phyloP scores from a whole-genome alignment of 2,329 filamentous ascomycete species.

The Ceratocystis huliohia region DNA sequence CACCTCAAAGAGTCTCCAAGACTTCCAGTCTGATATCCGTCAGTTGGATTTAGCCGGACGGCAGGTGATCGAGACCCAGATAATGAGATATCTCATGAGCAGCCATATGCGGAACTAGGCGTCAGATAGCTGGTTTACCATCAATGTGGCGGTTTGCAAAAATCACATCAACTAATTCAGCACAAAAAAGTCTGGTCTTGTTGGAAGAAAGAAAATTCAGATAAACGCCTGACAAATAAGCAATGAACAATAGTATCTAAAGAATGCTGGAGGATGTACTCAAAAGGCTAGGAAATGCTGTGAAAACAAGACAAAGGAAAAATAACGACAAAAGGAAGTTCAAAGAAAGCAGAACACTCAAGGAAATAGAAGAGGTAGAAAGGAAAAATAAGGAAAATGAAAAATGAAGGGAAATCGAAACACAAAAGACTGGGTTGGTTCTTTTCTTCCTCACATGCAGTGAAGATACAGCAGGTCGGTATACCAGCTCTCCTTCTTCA shows the following conservation, averaged over 20 bases:
- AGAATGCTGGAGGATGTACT: background rate
- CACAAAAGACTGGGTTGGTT: background rate
- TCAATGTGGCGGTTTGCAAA: no score
- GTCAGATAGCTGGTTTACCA: no score
- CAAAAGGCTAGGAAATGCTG: background rate
- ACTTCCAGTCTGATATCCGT: no score
- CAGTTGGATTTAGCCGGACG: no score
- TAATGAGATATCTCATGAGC: no score
- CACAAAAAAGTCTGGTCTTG: no score
- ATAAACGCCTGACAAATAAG: no score
- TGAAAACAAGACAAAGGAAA: background rate
- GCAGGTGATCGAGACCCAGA: no score
- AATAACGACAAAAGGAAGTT: background rate
- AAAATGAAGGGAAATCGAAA: background rate
- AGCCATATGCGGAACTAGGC: no score
- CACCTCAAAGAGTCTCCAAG: no score
- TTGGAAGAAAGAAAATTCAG: no score
- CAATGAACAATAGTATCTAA: background rate
- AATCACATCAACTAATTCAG: no score
- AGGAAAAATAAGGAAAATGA: background rate
- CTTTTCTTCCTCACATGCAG: conserved; percentile 1
- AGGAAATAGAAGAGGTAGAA: background rate
- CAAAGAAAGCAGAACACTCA: background rate
- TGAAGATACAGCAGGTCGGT: conserved; percentile 16
- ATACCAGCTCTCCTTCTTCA: conserved; percentile 19